phyloP scores from a whole-genome alignment of 805 yeast genomes.

The Starmerella riodocensis region DNA sequence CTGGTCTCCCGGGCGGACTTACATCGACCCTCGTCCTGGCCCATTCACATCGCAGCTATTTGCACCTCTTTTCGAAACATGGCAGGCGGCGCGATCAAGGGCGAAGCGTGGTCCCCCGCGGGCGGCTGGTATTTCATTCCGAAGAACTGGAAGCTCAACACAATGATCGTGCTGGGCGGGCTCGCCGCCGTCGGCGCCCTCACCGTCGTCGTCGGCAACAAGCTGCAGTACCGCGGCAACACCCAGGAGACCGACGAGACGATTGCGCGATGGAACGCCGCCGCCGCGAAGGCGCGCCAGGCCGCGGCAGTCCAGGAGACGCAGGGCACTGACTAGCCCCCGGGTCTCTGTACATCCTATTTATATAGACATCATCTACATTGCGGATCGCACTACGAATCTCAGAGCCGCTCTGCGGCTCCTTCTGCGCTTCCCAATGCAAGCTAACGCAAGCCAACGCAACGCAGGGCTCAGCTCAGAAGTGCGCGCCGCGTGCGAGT shows the following conservation, averaged over 20 bases:
- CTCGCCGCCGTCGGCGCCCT: conserved; percentile 28
- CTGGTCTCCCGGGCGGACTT: no score
- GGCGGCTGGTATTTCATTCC: conserved; percentile 51
- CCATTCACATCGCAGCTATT: no score
- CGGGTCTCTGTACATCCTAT: no score
- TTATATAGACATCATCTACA: no score
- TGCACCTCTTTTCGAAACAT: no score
- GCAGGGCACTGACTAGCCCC: no score
- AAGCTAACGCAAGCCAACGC: neutral
- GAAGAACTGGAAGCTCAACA: conserved; percentile 36
- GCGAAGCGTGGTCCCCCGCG: conserved; percentile 32
- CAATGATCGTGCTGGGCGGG: conserved; percentile 32
- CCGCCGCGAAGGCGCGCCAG: conserved; percentile 32
- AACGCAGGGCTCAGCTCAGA: no score
- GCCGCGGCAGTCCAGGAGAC: conserved; percentile 21
- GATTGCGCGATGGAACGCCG: conserved; percentile 35
- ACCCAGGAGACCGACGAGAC: conserved; percentile 31
- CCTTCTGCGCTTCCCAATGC: no score
- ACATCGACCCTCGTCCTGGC: no score
- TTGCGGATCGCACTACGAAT: no score
- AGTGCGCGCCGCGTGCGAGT: no score
- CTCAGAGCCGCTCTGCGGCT: no score
- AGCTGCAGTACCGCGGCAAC: conserved; percentile 28
- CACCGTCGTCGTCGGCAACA: conserved; percentile 31
- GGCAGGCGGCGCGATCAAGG: conserved; percentile 25